These are phyloP conservation scores for Ophiostoma sp. DNA, from an alignment of 2,329 filamentous ascomycete species.

Conservation along the genomic window DNA sequence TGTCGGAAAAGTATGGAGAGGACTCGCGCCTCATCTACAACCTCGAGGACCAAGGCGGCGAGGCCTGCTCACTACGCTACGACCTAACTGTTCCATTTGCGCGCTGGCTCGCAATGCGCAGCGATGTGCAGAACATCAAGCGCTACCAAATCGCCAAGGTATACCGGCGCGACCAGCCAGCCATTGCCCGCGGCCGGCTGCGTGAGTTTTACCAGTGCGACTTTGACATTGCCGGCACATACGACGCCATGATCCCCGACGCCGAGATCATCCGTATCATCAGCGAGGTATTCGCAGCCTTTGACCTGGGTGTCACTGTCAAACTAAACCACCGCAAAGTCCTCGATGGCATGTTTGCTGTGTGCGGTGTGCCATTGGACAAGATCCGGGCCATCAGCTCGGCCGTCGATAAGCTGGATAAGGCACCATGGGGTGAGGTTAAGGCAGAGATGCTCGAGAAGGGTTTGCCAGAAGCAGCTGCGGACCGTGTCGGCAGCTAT, in stretches of 20 bases:
- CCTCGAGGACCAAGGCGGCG: constrained; percentile 75
- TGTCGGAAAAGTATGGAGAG: constrained; percentile 52
- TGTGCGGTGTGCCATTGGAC: constrained; percentile 80
- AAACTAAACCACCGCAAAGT: constrained; percentile 96
- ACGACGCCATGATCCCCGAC: constrained; percentile 88
- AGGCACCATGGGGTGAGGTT: constrained; percentile 81
- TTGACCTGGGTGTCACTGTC: constrained; percentile 68
- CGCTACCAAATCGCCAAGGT: constrained; percentile 95
- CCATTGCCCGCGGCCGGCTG: constrained; percentile 87
- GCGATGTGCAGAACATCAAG: constrained; percentile 79
- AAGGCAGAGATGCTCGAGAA: constrained; percentile 92
- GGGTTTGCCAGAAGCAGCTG: constrained; percentile 67
- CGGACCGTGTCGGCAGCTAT: constrained; percentile 81
- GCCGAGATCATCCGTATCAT: constrained; percentile 82
- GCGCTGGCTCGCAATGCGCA: constrained; percentile 81
- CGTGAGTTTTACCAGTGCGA: constrained; percentile 97
- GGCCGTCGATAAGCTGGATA: constrained; percentile 94
- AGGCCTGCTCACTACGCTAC: constrained; percentile 74
- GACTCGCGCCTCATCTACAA: constrained; percentile 69
- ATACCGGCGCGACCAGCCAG: constrained; percentile 48
- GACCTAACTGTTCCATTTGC: constrained; percentile 64
- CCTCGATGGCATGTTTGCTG: constrained; percentile 84
- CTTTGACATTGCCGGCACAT: constrained; percentile 85
- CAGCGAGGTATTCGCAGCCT: constrained; percentile 74
- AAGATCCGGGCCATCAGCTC: constrained; percentile 87